phyloP scores from a whole-genome alignment of 106 monocot species.

The Dioscorea alata region DNA sequence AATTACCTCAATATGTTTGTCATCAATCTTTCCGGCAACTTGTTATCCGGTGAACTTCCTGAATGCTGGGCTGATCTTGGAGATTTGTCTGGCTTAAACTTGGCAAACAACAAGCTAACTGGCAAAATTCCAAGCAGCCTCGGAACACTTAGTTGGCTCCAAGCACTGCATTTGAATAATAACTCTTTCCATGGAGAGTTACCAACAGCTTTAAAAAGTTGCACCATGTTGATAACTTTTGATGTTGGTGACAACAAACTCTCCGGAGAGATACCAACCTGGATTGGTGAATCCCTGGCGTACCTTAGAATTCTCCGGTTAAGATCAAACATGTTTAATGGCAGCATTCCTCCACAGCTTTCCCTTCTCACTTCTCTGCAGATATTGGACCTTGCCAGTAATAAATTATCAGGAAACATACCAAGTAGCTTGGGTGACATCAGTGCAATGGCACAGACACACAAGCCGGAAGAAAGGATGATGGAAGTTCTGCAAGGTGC shows the following conservation, averaged over 20 bases:
- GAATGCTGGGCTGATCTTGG: too few species aligned
- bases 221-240: not conserved
- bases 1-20: too few species aligned
- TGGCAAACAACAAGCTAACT: too few species aligned
- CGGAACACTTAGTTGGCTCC: too few species aligned
- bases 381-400: not conserved
- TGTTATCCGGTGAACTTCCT: too few species aligned
- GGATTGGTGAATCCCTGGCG: not conserved
- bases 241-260: slow-evolving; percentile 1
- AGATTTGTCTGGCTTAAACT: too few species aligned
- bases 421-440: not conserved
- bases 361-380: slow-evolving; percentile 1
- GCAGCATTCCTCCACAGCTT: not conserved
- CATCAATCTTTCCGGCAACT: too few species aligned
- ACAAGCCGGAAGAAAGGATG: not conserved
- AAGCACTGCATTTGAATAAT: too few species aligned
- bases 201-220: not conserved
- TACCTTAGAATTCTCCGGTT: not conserved
- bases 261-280: not conserved
- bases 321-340: slow-evolving; percentile 1
- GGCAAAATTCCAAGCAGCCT: too few species aligned
- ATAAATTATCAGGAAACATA: not conserved
- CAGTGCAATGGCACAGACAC: not conserved
- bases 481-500: not conserved
- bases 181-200: not conserved